A percentile compares a stretch with the other conserved stretches of the same genome.
Evolutionary conservation across 257 asterid species (phyloP).

Genomic region (Lycium barbarum): DNA sequence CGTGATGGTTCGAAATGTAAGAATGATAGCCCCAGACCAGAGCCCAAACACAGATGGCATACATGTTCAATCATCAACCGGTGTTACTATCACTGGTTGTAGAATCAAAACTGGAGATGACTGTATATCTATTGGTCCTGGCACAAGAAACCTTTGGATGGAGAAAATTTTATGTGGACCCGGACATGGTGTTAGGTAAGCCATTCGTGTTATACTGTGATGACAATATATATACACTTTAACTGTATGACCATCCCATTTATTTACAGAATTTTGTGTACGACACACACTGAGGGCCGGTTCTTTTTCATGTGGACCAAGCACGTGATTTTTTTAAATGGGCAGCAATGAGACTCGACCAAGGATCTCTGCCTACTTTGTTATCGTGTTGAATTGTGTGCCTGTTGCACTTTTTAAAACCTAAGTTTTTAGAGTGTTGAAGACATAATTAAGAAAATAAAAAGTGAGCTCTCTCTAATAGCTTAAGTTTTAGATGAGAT

Average conservation of each 20-base stretch:
- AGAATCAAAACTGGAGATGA: conserved; percentile 65
- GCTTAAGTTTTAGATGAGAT: no score
- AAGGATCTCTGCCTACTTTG: background rate
- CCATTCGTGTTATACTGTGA: background rate
- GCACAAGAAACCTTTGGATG: conserved; percentile 65
- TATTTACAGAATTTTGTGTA: no score
- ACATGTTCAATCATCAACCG: conserved; percentile 62
- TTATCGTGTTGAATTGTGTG: background rate
- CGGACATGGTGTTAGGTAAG: conserved; percentile 76
- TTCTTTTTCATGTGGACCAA: background rate
- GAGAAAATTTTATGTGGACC: conserved; percentile 71
- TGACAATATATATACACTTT: background rate
- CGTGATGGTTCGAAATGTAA: conserved; percentile 55
- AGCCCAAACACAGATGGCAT: conserved; percentile 80
- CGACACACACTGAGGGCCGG: background rate
- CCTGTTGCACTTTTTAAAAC: no score
- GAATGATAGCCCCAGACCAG: conserved; percentile 53
- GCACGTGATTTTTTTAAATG: background rate
- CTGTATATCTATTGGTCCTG: conserved; percentile 74
- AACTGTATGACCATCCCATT: no score
- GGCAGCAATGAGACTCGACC: background rate
- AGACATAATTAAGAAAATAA: no score
- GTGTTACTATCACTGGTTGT: conserved; percentile 47
- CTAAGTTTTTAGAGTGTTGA: no score
- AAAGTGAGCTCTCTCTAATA: no score